Base-by-base conservation (phyloP, 495 filamentous ascomycete species). In the Amorphotheca resinae region DNA sequence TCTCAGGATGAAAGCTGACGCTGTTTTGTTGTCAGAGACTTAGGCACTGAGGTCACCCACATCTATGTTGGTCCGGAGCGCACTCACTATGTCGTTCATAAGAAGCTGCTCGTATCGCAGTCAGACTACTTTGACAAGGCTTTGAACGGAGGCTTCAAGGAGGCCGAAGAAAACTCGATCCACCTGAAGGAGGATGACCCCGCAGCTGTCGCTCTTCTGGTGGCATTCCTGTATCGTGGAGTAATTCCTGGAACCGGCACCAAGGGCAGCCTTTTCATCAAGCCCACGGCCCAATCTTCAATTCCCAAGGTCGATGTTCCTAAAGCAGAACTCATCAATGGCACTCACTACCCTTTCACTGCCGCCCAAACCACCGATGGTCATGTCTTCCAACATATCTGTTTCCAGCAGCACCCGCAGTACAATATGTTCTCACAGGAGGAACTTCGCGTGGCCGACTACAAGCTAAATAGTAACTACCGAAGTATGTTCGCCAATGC, bases 61-160 rank as follows among this genome's bases (percentile, higher is more conserved):
- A 31, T 48, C 21, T 32, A 18, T 16, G 46, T 34, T 7, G 46
- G 46, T 2, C 32, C 46, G 23, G 46, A 48, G 17, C 22, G 34
- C 12, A 48, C 42, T 9, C 22, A 23, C 12, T 48, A 30, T 31
- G 18, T 43, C 1, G 35, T 51, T 6, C 52, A 51, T 25, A 48
- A 48, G 16, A 39, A 32, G 15, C 39, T 51, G 11, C 38, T 54
- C 15, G 48, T 32, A 9, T 16, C 32, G 15, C 39, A 44, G 15
- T 45, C 52, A 4, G 8, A 11, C 7, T 55, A 49, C 39, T 55
- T 55, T 32, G 15, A 42, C 1, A 44, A 42, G 4, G 46, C 49
- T 3, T 26, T 55, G 9, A 46, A 46, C 11, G 41, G 49, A n/a
- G 26, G n/a, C 21, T 54, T 51, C 37, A 47, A 43, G 33, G 47